Percentiles rank a stretch among this genome's conserved stretches.
Evolutionary conservation across 148 eudicot species (phyloP).

Genomic region (Simmondsia chinensis): DNA sequence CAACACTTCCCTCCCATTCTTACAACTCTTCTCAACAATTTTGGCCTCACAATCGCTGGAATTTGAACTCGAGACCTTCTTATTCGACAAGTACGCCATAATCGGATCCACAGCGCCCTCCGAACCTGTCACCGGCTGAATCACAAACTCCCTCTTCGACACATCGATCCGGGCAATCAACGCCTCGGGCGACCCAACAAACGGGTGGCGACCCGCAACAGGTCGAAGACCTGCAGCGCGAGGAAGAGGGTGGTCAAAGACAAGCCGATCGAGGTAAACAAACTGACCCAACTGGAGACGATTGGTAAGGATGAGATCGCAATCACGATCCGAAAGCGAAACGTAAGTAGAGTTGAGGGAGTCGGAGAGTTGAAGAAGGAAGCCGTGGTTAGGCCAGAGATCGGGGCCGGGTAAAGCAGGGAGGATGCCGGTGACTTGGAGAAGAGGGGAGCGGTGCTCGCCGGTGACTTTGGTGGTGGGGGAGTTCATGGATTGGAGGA

Average conservation of each 20-base stretch:
- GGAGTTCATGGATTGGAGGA: slow-evolving; percentile 79
- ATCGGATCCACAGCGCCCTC: slow-evolving; percentile 37
- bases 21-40: slow-evolving; percentile 8
- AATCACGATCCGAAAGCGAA: slow-evolving; percentile 50
- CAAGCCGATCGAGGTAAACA: slow-evolving; percentile 58
- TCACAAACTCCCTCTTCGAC: slow-evolving; percentile 37
- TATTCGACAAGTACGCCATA: slow-evolving; percentile 15
- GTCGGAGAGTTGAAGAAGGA: slow-evolving; percentile 73
- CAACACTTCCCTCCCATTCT: slow-evolving; percentile 6
- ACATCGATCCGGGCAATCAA: slow-evolving; percentile 32
- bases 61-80: slow-evolving; percentile 2
- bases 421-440: slow-evolving; percentile 78
- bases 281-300: slow-evolving; percentile 86
- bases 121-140: slow-evolving; percentile 60
- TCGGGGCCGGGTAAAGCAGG: slow-evolving; percentile 46
- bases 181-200: slow-evolving; percentile 53
- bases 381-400: slow-evolving; percentile 62
- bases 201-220: slow-evolving; percentile 53
- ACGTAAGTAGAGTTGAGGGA: slow-evolving; percentile 80
- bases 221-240: slow-evolving; percentile 52
- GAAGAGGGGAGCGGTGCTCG: slow-evolving; percentile 82
- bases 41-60: slow-evolving; percentile 2
- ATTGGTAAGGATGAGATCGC: slow-evolving; percentile 66
- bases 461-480: slow-evolving; percentile 65
- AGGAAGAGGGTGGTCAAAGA: slow-evolving; percentile 46